Base-by-base conservation (phyloP, 345 rosid species). In the Brassica incana region DNA sequence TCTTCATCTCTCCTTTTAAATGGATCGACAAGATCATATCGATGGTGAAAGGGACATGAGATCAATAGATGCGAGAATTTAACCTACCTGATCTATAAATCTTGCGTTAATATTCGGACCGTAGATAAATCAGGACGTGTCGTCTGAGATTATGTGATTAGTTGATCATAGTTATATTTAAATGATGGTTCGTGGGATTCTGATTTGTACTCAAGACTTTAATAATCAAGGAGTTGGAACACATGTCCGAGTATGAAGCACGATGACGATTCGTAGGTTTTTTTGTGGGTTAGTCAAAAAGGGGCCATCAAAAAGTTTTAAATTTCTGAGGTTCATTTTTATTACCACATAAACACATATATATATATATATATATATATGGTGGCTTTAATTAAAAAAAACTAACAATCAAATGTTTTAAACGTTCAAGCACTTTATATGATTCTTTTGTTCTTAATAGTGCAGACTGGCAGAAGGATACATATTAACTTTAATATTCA, bases 121-220 rank as follows among this genome's bases (percentile, higher is more conserved):
- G 80, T 80, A 80, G 83, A 80, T 75, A 40, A 75, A 71, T 16
- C 48, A 35, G 77, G 59, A 81, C 83, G 83, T 80, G 83, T 75
- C 83, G 6, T 75, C 15, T 70, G 32, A 75, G 76, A 69, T 75
- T 65, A 80, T 80, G 64, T 75, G 72, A 80, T 70, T 75, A 75
- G 83, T 52, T 52, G 58, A 52, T 52, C 58, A 52, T 68, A 79
- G 8, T 69, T 69, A 69, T 75, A 69, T 33, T 69, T 27, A 62
- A 69, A 64, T 79, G 65, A n/a, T 50, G 69, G 16, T 69, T 76
- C 76, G 77, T 76, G 72, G 80, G 56, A 59, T 66, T 76, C 59
- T 81, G 77, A 81, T 76, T 81, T 70, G 73, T 20, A n/a, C 63
- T 62, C 18, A 36, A 52, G 68, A 75, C 5, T 80, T 50, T 25